These are phyloP conservation scores for Tarenaya hassleriana DNA, from an alignment of 345 rosid species.

Conservation along the genomic window DNA sequence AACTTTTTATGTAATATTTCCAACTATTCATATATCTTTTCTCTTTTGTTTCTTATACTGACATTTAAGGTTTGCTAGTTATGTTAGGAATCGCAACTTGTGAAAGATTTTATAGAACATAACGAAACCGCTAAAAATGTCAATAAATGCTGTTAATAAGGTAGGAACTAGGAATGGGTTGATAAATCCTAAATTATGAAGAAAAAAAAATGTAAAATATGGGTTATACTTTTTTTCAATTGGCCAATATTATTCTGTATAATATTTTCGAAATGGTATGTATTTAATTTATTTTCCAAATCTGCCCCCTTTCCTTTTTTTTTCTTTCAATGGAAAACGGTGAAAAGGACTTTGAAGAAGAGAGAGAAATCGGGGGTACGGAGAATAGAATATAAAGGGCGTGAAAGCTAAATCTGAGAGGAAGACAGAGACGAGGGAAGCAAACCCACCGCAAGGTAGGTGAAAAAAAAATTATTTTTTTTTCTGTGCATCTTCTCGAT, in stretches of 20 bases:
- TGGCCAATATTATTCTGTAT: neutral
- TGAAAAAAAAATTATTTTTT: constrained; percentile 9
- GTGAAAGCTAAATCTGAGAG: neutral
- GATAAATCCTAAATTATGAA: too few species aligned
- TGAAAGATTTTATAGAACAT: too few species aligned
- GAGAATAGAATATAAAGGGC: constrained; percentile 4
- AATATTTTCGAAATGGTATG: neutral
- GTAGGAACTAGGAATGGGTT: too few species aligned
- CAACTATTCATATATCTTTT: too few species aligned
- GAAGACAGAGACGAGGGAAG: neutral
- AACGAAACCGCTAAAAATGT: too few species aligned
- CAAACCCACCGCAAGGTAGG: constrained; percentile 13
- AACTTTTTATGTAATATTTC: too few species aligned
- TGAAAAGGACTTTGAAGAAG: neutral
- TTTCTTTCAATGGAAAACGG: neutral
- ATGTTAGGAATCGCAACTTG: too few species aligned
- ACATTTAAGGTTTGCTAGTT: too few species aligned
- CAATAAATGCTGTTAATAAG: too few species aligned
- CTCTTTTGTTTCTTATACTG: too few species aligned
- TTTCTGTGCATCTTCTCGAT: neutral
- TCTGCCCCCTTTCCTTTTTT: neutral
- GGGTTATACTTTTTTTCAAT: too few species aligned
- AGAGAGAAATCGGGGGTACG: neutral
- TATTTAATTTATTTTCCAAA: neutral
- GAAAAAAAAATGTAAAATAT: too few species aligned